phyloP scores from a whole-genome alignment of 1,139 yeast species.

The Protomyces macrosporus region DNA sequence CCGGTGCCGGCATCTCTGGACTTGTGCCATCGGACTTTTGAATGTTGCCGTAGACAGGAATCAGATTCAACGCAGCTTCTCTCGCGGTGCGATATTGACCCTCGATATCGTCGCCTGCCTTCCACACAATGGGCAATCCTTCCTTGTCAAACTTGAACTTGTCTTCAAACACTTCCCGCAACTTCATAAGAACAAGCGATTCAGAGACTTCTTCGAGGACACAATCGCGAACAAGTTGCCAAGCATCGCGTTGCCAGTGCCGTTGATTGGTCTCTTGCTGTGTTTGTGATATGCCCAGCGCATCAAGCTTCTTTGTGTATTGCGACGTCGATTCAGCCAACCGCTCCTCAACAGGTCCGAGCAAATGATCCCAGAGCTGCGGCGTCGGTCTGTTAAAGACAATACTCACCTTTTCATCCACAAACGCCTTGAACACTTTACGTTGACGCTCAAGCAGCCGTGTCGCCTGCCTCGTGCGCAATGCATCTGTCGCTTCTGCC shows the following conservation, averaged over 20 bases:
- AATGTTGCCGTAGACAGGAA: slow-evolving; percentile 20
- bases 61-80: slow-evolving; percentile 43
- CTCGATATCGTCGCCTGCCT: slow-evolving; percentile 68
- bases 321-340: slow-evolving; percentile 39
- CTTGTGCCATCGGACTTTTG: slow-evolving; percentile 33
- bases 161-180: slow-evolving; percentile 63
- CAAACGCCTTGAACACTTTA: slow-evolving; percentile 34
- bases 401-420: slow-evolving; percentile 32
- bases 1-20: slow-evolving; percentile 51
- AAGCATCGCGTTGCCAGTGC: slow-evolving; percentile 43
- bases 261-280: not conserved
- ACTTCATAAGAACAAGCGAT: slow-evolving; percentile 38
- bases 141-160: slow-evolving; percentile 74
- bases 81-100: slow-evolving; percentile 57
- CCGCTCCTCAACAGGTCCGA: slow-evolving; percentile 44
- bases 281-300: slow-evolving; percentile 31
- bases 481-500: slow-evolving; percentile 39
- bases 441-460: slow-evolving; percentile 38
- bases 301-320: slow-evolving; percentile 28
- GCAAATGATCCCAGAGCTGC: slow-evolving; percentile 59
- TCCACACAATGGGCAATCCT: slow-evolving; percentile 81
- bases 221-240: slow-evolving; percentile 59
- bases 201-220: slow-evolving; percentile 49
- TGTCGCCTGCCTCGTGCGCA: slow-evolving; percentile 47
- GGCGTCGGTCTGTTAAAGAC: slow-evolving; percentile 44